phyloP scores from a whole-genome alignment of 768 basidiomycete genomes.

The Sporobolomyces roseus region DNA sequence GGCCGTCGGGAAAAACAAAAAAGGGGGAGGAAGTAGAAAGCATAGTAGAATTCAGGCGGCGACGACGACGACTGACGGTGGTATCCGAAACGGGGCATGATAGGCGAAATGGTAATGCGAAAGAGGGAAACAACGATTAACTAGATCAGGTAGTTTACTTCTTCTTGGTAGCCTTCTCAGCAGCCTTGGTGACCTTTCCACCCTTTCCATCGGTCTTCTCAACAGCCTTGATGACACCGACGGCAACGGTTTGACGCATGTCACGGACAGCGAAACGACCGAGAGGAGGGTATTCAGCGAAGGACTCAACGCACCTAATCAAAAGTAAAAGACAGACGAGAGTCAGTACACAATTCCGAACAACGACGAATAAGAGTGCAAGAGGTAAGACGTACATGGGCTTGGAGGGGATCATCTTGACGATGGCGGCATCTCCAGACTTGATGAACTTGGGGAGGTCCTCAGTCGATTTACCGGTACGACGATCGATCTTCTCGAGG shows the following conservation, averaged over 20 bases:
- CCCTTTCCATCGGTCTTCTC: slow-evolving; percentile 81
- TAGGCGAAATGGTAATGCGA: slow-evolving; percentile 4
- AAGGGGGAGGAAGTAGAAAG: not conserved
- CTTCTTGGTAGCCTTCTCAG: slow-evolving; percentile 31
- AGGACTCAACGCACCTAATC: slow-evolving; percentile 42
- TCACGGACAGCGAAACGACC: slow-evolving; percentile 99
- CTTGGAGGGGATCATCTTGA: slow-evolving; percentile 58
- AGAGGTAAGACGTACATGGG: slow-evolving; percentile 41
- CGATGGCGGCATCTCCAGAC: slow-evolving; percentile 98
- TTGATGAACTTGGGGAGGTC: slow-evolving; percentile 92
- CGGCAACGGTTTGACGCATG: slow-evolving; percentile 91
- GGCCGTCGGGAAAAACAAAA: not conserved
- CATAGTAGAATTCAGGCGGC: not conserved
- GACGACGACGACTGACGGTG: slow-evolving; percentile 8
- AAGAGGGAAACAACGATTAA: not conserved
- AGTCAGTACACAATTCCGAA: not conserved
- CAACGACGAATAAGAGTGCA: not conserved
- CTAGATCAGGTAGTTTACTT: slow-evolving; percentile 4
- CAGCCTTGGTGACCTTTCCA: slow-evolving; percentile 41
- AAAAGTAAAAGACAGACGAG: not conserved
- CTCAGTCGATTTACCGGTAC: slow-evolving; percentile 90
- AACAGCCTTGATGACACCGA: slow-evolving; percentile 81
- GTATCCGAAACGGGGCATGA: slow-evolving; percentile 16
- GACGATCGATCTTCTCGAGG: slow-evolving; percentile 98
- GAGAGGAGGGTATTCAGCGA: slow-evolving; percentile 78